Conservation (phyloP, 306 rosid genomes). For the apple (Malus domestica) region DNA sequence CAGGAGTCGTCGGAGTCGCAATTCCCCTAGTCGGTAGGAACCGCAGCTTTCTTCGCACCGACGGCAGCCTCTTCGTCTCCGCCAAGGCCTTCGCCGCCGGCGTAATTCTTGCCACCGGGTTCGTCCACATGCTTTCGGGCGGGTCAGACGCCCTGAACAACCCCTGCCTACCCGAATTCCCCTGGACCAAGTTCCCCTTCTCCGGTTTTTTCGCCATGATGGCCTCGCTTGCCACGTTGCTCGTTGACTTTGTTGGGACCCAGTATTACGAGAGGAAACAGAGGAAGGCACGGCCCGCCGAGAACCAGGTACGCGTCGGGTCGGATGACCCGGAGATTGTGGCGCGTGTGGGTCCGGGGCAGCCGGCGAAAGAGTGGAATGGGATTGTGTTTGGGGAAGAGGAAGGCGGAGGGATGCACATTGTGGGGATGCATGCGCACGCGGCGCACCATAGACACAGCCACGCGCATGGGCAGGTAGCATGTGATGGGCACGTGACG, state of each 20-base stretch:
- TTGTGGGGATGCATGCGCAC: slow-evolving; percentile 94
- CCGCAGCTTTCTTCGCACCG: slow-evolving; percentile 55
- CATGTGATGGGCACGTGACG: slow-evolving; percentile 44
- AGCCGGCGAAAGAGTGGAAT: slow-evolving; percentile 14
- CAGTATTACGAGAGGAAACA: slow-evolving; percentile 86
- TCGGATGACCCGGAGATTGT: slow-evolving; percentile 30
- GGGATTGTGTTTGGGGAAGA: slow-evolving; percentile 80
- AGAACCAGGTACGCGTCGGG: slow-evolving; percentile 42
- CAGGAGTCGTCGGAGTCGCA: slow-evolving; percentile 72
- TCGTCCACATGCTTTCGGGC: slow-evolving; percentile 81
- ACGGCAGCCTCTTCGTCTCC: slow-evolving; percentile 63
- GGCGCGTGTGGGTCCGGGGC: slow-evolving; percentile 15
- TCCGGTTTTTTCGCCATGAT: slow-evolving; percentile 83
- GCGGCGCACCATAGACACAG: slow-evolving; percentile 79
- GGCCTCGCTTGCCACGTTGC: slow-evolving; percentile 71
- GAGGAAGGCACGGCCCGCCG: slow-evolving; percentile 25
- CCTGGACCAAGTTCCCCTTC: slow-evolving; percentile 88
- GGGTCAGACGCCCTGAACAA: slow-evolving; percentile 44
- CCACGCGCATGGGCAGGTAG: slow-evolving; percentile 60
- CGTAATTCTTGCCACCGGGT: slow-evolving; percentile 85
- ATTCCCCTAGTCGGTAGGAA: slow-evolving; percentile 60
- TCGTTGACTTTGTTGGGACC: slow-evolving; percentile 81
- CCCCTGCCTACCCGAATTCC: slow-evolving; percentile 58
- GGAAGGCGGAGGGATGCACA: slow-evolving; percentile 91
- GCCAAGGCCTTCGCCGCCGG: slow-evolving; percentile 95